A percentile compares a stretch with the other conserved stretches of the same genome.
phyloP scores from a whole-genome alignment of 768 basidiomycete species.

The Amanita inopinata region DNA sequence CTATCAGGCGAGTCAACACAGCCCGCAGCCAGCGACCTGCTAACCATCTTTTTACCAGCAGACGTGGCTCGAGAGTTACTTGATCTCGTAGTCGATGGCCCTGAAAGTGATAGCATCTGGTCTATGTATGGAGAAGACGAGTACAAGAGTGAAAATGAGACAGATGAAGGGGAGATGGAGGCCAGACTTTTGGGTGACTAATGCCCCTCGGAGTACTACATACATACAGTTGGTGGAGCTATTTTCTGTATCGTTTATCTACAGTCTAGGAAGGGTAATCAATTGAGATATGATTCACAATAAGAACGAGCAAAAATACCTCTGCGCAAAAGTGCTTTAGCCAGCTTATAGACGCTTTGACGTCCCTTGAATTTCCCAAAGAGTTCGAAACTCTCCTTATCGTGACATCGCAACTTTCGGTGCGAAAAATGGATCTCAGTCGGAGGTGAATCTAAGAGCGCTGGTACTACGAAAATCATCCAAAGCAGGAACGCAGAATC shows the following conservation, averaged over 20 bases:
- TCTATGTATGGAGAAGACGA: conserved; percentile 41
- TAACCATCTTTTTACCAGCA: conserved; percentile 19
- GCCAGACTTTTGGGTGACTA: conserved; percentile 28
- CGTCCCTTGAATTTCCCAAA: conserved; percentile 17
- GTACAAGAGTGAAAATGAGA: conserved; percentile 28
- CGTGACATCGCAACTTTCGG: conserved; percentile 43
- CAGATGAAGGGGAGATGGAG: conserved; percentile 55
- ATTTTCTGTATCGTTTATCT: conserved; percentile 5
- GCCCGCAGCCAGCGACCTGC: too few relatives aligned
- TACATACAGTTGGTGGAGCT: background rate
- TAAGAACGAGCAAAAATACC: conserved; percentile 18
- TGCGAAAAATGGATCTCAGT: conserved; percentile 36
- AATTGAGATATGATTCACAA: background rate
- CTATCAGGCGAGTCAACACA: conserved; percentile 43
- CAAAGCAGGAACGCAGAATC: conserved; percentile 1
- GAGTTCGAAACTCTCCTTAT: conserved; percentile 31
- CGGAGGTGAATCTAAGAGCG: conserved; percentile 34
- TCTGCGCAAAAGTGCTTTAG: conserved; percentile 46
- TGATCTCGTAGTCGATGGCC: conserved; percentile 62
- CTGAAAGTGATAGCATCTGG: conserved; percentile 60
- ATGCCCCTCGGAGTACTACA: conserved; percentile 5
- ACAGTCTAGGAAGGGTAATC: background rate
- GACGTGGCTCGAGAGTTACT: conserved; percentile 52
- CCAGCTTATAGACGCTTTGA: conserved; percentile 41
- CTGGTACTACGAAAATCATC: conserved; percentile 13